Base-by-base conservation (phyloP, 345 rosid genomes). In the Populus euphratica region DNA sequence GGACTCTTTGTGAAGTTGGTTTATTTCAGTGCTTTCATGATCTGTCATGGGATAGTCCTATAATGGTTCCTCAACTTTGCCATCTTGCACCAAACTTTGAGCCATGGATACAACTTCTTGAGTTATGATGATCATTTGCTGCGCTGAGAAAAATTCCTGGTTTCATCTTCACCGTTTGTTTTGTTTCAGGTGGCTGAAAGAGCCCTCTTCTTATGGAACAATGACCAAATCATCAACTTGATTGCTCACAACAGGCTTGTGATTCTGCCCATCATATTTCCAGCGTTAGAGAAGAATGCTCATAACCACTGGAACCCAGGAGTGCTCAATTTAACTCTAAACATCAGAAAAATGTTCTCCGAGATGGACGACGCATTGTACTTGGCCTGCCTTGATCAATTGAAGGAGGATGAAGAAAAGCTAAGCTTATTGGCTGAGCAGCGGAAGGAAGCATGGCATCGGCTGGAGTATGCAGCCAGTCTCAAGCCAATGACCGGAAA, bases 151-250 rank as follows among this genome's bases (percentile, higher is more conserved):
- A 35, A 36, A 21, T 65, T 54, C 1, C n/a, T 21, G 33, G 68
- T 59, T 66, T 14, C 43, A 66, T 65, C 67, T 52, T 54, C 27
- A 43, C 59, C 18, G 44, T 25, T 61, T 69, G 20, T 38, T 70
- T 73, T 77, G 69, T 80, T 77, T 84, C 89, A 94, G 98, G 97
- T 94, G 69, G 94, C 98, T 27, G 98, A 94, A 85, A 90, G 96
- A 77, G 89, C 98, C 66, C 85, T 94, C 18, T 89, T 90, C 85
- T 81, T 92, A 61, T 94, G 98, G 98, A 94, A 92, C 93, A 94
- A 92, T 3, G 98, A 94, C 84, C 98, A 92, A 82, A 89, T 92
- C 10, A 86, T 91, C 50, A 87, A 89, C 85, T 81, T 94, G 83
- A 85, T 92, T 62, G 89, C 87, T 31, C 94, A 89, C 27, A 91